Evolutionary conservation across 441 rosid species (phyloP), one percentile per base, ranked within the genome.

Genomic region (Pelargonium citronellum): DNA sequence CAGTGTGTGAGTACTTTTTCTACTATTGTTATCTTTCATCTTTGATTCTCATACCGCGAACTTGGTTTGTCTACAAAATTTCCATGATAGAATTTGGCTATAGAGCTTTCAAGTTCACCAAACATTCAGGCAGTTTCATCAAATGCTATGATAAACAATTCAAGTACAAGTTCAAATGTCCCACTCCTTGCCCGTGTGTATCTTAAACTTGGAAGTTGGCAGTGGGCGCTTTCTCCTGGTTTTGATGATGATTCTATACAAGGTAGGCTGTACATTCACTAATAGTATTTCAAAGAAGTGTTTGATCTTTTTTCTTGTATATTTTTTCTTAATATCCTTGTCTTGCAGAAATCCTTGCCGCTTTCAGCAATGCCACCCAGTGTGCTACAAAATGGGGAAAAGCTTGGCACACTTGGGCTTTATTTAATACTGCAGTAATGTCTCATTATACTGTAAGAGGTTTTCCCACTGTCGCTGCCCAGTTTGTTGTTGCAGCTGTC

Each of bases 391-490:
- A 91, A 80, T 93, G 99, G 99, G 89, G 87, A 55, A 96, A 90
- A 80, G 97, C 98, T 85, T 96, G 99, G 99, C 99, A 96, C 70
- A 82, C 80, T 44, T 96, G 98, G 99, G 99, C 99, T 60, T 82
- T 96, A 82, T 96, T 96, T 82, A 96, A 93, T 79, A 93, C 99
- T 9, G 97, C 95, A 49, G 99, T 90, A 66, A 96, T 96, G 97
- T 93, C 99, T 63, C 95, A 93, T 81, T 96, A 93, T 74, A 89
- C 94, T 43, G 17, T 84, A 62, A 85, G 84, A 83, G 91, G 96
- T 67, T 80, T 79, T 75, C 85, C 89, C 47, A 43, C 70, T 64
- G 73, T 80, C 58, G 91, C 96, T 47, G 84, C 97, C n/a, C 93
- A 86, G 77, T 90, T 81, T 70, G 99, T 93, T 76, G 98, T 88